Evolutionary conservation across 768 basidiomycete species (phyloP).

Genomic region (Lactarius vividus): DNA sequence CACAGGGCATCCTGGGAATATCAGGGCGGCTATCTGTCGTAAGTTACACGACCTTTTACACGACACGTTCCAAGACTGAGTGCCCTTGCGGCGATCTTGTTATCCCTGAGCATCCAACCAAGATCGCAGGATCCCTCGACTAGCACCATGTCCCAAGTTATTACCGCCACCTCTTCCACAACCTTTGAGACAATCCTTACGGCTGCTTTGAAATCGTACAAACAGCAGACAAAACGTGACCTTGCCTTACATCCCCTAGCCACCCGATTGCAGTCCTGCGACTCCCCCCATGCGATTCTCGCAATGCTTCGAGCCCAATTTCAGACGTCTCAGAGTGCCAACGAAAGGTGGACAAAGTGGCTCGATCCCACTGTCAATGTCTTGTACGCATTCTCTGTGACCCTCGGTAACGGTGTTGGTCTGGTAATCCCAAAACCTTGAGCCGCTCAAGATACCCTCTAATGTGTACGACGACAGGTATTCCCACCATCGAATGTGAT

Average conservation of each 20-base stretch:
- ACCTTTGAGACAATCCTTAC: too few relatives aligned
- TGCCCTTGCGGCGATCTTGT: too few relatives aligned
- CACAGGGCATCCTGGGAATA: background rate
- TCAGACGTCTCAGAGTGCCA: background rate
- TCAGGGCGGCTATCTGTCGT: background rate
- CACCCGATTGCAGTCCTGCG: too few relatives aligned
- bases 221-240: too few relatives aligned
- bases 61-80: too few relatives aligned
- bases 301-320: background rate
- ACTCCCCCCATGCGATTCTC: too few relatives aligned
- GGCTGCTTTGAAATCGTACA: too few relatives aligned
- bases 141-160: too few relatives aligned
- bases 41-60: too few relatives aligned
- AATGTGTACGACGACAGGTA: background rate
- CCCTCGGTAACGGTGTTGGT: background rate
- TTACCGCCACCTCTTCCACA: background rate
- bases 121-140: too few relatives aligned
- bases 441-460: background rate
- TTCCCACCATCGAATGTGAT: background rate
- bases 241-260: too few relatives aligned
- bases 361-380: background rate
- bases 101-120: too few relatives aligned
- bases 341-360: background rate
- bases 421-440: background rate
- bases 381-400: background rate